Conservation (phyloP, 257 asterid genomes). For the Phtheirospermum japonicum region DNA sequence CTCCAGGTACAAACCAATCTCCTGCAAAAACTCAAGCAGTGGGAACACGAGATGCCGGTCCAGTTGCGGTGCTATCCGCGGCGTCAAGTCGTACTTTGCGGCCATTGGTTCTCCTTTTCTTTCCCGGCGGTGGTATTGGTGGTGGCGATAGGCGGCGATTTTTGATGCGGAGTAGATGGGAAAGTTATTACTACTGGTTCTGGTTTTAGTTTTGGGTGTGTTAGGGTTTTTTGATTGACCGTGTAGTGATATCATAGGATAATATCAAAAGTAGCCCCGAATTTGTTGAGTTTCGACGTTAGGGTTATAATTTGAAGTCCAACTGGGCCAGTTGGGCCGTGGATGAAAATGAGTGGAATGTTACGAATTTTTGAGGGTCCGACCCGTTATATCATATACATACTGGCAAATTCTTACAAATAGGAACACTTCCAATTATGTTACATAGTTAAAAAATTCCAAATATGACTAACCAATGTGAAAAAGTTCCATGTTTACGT, state of each 20-base stretch:
- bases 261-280: slow-evolving; percentile 2
- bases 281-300: background rate
- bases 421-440: too few species aligned
- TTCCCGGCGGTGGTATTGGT: slow-evolving; percentile 1
- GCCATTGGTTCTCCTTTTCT: slow-evolving; percentile 39
- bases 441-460: too few species aligned
- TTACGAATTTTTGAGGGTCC: too few species aligned
- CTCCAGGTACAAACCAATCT: slow-evolving; percentile 61
- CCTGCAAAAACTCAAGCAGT: slow-evolving; percentile 83
- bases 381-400: too few species aligned
- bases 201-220: slow-evolving; percentile 9
- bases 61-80: slow-evolving; percentile 70
- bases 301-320: background rate
- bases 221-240: slow-evolving; percentile 25
- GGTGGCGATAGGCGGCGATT: background rate
- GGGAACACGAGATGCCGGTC: slow-evolving; percentile 94
- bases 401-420: too few species aligned
- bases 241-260: background rate
- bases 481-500: too few species aligned
- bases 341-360: background rate
- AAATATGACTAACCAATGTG: too few species aligned
- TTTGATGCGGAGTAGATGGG: background rate
- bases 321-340: slow-evolving; percentile 4
- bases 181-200: background rate
- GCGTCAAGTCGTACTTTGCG: slow-evolving; percentile 80